Evolutionary conservation across 768 basidiomycete species (phyloP), one percentile per base, ranked within the genome.

Genomic region (Lactarius sanguifluus): DNA sequence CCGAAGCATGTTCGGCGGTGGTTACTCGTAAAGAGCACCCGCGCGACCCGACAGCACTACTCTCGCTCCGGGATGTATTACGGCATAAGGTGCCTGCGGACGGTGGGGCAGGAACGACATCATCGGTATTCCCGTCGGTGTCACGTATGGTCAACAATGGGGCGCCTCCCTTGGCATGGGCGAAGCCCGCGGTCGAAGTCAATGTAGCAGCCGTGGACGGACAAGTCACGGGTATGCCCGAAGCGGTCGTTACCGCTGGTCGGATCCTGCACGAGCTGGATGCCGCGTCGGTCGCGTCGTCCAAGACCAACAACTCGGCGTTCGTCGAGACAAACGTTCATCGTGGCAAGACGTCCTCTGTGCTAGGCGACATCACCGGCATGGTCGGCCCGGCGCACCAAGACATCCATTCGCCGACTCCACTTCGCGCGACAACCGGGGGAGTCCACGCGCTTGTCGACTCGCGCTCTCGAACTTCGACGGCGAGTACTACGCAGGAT

Each of bases 1-100:
- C 83, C 1, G 90, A 91, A 70, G 71, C 80, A 8, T 87, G 81
- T 69, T 85, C 86, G 1, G 82, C 86, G 0, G 79, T 85, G 15
- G 83, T 89, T 64, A 82, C 81, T 34, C 77, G 89, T 13, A 89
- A 86, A 71, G 86, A 88, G 64, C 82, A 87, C 69, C 82, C 86
- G 0, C 81, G 83, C 20, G 89, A 90, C 68, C 79, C 81, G 0
- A 79, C 86, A 1, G 81, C 83, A 1, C 71, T 89, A 1, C 75
- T 88, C 7, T 82, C 84, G 0, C 77, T 91, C 15, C 79, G 86
- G 1, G 87, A 88, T 38, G 88, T 88, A 10, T 75, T 90, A 6
- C 80, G 87, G 15, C 82, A 85, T 64, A 84, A 83, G 69, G 74
- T 78, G 0, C 79, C 82, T 5, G 71, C 73, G 13, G 82, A 83